Base-by-base conservation (phyloP, 176 grass and related monocot species). In the Oropetium thomaeum region DNA sequence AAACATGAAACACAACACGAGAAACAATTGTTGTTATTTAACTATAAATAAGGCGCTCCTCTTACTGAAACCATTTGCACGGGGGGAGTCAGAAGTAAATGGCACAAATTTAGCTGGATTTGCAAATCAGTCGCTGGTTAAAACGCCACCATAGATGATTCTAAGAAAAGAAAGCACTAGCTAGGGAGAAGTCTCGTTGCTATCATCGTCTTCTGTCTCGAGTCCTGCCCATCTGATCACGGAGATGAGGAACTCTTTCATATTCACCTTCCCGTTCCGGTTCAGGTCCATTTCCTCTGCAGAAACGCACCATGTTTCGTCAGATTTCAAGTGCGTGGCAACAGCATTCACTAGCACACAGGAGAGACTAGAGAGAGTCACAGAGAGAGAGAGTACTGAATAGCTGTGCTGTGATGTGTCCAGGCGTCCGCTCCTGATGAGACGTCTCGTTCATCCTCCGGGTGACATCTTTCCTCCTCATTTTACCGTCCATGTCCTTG, bases 231-330 rank as follows among this genome's bases (percentile, higher is more conserved):
- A 96, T 87, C 86, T 81, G 62, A 83, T 75, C 58, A 92, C 58
- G 42, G 84, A 80, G 45, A 80, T 87, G 63, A 96, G 85, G 63
- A 92, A 92, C 60, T 86, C 87, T 54, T 96, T 96, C 26, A 96
- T 81, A 79, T 83, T 87, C 74, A 92, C 89, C 69, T 74, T 81
- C 20, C 89, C 93, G 49, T 86, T 81, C 47, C 77, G 83, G 87
- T 92, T 62, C 79, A 87, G 25, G 60, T 96, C 84, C 89, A 96
- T 96, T 58, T 96, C 93, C 67, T 85, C 89, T 96, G 81, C 81
- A 87, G 47, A 30, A 59, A 45, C 4, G 35, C 4, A 34, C 34
- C 10, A 43, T 25, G 37, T 11, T 76, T 30, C 22, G 15, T 2
- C 0, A 62, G 38, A 4, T 6, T 12, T 12, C 10, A 14, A 14